Base-by-base conservation (phyloP, 2,329 filamentous ascomycete species). In the Neofusicoccum ribis region DNA sequence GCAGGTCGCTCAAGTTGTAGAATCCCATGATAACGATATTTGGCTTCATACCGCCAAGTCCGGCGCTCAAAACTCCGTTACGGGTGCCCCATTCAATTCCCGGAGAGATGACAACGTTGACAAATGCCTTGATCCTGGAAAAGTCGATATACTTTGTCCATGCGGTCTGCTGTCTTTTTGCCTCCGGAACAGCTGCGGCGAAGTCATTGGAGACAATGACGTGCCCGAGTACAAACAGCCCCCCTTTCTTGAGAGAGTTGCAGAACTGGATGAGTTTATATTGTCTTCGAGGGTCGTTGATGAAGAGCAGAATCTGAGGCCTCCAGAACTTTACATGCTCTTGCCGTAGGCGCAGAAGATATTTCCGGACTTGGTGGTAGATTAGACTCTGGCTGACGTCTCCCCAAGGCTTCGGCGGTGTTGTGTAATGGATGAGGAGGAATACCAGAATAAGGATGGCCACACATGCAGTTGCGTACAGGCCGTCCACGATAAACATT, bases 321-420 rank as follows among this genome's bases (percentile, higher is more conserved):
- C 92, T 85, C 92, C 93, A 96, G 74, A 96, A 96, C 72, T 96
- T 96, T 76, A 96, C 93, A 73, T 96, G 92, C 71, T 96, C 92
- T 41, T 92, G 91, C 58, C 88, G 89, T 36, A 96, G 81, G n/a
- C 92, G 87, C 36, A 96, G 81, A 36, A 96, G 79, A 72, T 96
- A 96, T 72, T 96, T 96, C 66, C 92, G 86, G 14, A 96, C 92
- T 79, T 96, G 92, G 68, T 90, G 87, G 72, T 96, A 96, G 61
- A 96, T 96, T 67, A 96, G 80, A 71, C 91, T 93, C 71, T 96
- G 92, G 8, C 91, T 93, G 17, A 96, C 92, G 75, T 96, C 92
- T 1, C 92, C 92, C 92, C 92, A 96, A 41, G 90, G 87, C 73
- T 96, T 96, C 0, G 92, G 92, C 0, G 91, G 91, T 37, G 90